Conservation (phyloP, 345 rosid genomes). For the Pelargonium nanum region DNA sequence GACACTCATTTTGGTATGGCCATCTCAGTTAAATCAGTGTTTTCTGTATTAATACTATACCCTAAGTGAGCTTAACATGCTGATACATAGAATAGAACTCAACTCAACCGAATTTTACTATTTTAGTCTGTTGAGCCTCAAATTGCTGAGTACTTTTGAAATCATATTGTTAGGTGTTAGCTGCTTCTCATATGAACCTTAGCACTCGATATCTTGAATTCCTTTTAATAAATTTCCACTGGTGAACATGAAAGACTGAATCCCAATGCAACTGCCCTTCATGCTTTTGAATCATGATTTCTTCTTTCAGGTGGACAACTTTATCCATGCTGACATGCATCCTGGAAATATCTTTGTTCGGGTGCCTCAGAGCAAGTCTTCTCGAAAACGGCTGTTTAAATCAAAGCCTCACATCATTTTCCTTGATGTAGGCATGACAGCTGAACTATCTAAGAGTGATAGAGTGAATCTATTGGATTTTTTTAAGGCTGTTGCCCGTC, state of each 20-base stretch:
- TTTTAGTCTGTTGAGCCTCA: not conserved
- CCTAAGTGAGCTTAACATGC: not conserved
- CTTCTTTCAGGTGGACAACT: constrained; percentile 81
- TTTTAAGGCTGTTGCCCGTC: constrained; percentile 81
- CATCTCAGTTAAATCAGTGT: no score
- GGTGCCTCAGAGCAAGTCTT: constrained; percentile 43
- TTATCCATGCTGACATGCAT: constrained; percentile 99
- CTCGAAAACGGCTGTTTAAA: constrained; percentile 52
- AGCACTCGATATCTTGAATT: not conserved
- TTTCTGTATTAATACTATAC: not conserved
- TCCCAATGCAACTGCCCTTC: not conserved
- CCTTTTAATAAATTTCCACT: not conserved
- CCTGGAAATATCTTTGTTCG: constrained; percentile 95
- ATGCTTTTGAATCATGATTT: constrained; percentile 2
- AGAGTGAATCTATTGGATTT: constrained; percentile 71
- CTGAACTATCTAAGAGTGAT: constrained; percentile 82
- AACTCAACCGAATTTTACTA: not conserved
- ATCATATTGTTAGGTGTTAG: not conserved
- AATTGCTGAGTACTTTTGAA: not conserved
- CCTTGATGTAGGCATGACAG: constrained; percentile 99
- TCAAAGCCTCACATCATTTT: constrained; percentile 91
- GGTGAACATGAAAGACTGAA: not conserved
- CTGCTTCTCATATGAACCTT: not conserved
- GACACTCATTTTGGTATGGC: no score
- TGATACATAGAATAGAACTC: not conserved